Conservation (phyloP, 2,329 filamentous ascomycete genomes). For the Periglandula ipomoeae region DNA sequence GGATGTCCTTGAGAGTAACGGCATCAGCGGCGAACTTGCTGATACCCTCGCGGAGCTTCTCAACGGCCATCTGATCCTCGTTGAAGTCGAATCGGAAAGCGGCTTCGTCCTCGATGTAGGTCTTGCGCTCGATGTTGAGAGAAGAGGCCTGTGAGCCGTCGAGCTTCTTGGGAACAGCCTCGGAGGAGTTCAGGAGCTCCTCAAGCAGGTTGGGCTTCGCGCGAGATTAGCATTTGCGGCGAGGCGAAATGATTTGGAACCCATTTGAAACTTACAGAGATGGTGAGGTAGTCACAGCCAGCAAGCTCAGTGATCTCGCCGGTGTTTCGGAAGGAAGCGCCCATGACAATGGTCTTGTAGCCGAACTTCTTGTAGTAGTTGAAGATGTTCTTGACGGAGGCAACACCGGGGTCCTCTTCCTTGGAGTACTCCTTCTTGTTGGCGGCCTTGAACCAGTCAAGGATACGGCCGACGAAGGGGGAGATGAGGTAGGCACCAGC, state of each 20-base stretch:
- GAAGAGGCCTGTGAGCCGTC: constrained; percentile 54
- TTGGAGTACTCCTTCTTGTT: constrained; percentile 89
- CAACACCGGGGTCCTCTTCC: constrained; percentile 90
- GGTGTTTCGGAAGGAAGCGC: constrained; percentile 90
- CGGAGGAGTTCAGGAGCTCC: constrained; percentile 79
- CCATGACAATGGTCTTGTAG: constrained; percentile 99
- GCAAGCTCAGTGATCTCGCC: constrained; percentile 98
- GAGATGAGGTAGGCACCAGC: constrained; percentile 96
- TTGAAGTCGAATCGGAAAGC: constrained; percentile 98
- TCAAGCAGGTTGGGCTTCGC: constrained; percentile 80
- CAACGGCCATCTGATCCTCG: constrained; percentile 97
- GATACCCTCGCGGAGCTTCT: constrained; percentile 99
- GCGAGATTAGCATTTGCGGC: constrained; percentile 9
- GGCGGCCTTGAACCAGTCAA: constrained; percentile 98
- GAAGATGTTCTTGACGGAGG: constrained; percentile 88
- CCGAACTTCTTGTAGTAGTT: constrained; percentile 99
- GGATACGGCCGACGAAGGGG: constrained; percentile 96
- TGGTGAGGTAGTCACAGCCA: constrained; percentile 97
- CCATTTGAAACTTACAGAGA: constrained; percentile 55
- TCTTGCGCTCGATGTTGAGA: constrained; percentile 77
- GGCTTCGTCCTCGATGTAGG: constrained; percentile 83
- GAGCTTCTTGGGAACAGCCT: constrained; percentile 85
- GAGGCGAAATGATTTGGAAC: no score
- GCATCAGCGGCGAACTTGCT: constrained; percentile 98
- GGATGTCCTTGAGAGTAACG: constrained; percentile 82